A percentile compares a stretch with the other conserved stretches of the same genome.
Conservation (phyloP, 1,139 yeast genomes). For the Pichia sp. region DNA sequence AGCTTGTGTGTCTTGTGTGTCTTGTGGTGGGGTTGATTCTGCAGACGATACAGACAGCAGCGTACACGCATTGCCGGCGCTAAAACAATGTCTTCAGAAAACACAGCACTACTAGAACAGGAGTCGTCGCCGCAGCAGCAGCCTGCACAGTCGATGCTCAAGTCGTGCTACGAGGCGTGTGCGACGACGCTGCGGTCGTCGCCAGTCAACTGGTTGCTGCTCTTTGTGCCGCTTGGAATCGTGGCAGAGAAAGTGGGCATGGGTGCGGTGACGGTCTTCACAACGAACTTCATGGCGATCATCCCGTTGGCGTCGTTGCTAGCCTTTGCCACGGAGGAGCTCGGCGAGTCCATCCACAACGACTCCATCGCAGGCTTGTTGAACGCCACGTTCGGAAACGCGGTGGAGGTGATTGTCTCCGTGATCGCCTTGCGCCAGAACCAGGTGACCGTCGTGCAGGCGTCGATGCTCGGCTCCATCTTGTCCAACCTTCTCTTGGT, state of each 20-base stretch:
- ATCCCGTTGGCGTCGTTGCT: conserved; percentile 87
- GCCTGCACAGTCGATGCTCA: neutral
- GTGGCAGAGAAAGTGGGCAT: conserved; percentile 57
- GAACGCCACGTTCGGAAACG: conserved; percentile 96
- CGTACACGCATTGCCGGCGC: too few relatives aligned
- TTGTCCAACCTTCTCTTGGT: conserved; percentile 83
- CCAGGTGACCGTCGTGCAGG: conserved; percentile 91
- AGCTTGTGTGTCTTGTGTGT: too few relatives aligned
- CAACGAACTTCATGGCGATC: conserved; percentile 81
- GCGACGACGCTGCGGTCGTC: conserved; percentile 53
- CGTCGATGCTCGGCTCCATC: conserved; percentile 93
- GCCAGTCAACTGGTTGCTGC: conserved; percentile 69
- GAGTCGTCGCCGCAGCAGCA: neutral
- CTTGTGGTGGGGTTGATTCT: too few relatives aligned
- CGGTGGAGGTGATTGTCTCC: conserved; percentile 88
- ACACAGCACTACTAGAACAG: neutral
- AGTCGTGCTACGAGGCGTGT: conserved; percentile 9
- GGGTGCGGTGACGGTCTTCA: conserved; percentile 58
- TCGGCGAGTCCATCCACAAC: conserved; percentile 75
- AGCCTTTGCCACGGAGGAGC: conserved; percentile 90
- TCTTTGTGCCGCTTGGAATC: conserved; percentile 88
- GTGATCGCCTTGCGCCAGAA: conserved; percentile 81
- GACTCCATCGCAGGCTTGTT: conserved; percentile 85
- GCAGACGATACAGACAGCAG: too few relatives aligned
- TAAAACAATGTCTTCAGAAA: conserved; percentile 5